These are phyloP conservation scores for Microbotryum violaceum DNA, from an alignment of 1,284 basidiomycete species.

Conservation along the genomic window DNA sequence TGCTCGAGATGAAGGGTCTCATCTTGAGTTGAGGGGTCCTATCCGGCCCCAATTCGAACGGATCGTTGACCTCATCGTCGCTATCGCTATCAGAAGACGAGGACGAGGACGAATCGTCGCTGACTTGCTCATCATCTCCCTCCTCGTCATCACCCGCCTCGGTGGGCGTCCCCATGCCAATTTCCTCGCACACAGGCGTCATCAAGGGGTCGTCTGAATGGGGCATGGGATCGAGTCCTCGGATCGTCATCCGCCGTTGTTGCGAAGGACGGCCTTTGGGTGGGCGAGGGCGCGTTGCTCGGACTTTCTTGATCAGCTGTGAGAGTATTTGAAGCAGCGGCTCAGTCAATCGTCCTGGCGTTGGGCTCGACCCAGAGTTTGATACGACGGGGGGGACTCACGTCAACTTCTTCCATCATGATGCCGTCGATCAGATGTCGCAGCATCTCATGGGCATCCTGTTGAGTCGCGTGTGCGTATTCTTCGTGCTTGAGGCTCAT, in stretches of 20 bases:
- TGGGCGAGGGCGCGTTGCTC: conserved; percentile 44
- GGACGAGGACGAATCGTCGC: not conserved
- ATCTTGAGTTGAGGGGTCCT: conserved; percentile 38
- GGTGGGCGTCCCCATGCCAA: not conserved
- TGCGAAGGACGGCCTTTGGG: not conserved
- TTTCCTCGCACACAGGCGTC: not conserved
- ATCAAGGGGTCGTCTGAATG: not conserved
- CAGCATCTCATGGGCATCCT: conserved; percentile 89
- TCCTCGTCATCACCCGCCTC: not conserved
- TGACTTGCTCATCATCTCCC: not conserved
- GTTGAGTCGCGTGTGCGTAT: conserved; percentile 73
- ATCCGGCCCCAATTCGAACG: too few relatives aligned
- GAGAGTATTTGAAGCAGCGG: not conserved
- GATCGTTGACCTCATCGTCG: conserved; percentile 6
- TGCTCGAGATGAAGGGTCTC: conserved; percentile 71
- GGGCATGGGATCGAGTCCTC: not conserved
- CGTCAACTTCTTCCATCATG: conserved; percentile 89
- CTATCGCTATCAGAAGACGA: conserved; percentile 1
- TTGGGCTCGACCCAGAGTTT: not conserved
- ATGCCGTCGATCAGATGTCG: conserved; percentile 84
- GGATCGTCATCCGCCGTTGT: not conserved
- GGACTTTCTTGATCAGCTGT: conserved; percentile 69
- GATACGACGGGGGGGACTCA: conserved; percentile 44
- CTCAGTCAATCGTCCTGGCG: not conserved
- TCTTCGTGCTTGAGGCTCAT: conserved; percentile 84